phyloP scores from a whole-genome alignment of 2,329 filamentous ascomycete species.

The Colletotrichum abscissum region DNA sequence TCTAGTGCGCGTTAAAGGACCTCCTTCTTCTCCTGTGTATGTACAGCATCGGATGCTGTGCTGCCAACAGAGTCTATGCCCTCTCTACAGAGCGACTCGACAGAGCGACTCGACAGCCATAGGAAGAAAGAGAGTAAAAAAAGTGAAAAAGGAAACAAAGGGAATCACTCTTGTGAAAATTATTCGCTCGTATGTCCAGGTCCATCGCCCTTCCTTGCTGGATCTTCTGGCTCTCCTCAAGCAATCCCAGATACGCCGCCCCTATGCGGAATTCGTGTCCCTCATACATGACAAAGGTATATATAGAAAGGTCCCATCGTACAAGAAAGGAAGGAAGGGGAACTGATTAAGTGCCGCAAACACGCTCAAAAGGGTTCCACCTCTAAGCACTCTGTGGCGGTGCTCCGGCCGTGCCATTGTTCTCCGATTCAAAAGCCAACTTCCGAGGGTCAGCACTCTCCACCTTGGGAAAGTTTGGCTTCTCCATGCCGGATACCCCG shows the following conservation, averaged over 20 bases:
- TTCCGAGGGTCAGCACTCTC: constrained; percentile 44
- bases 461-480: constrained; percentile 42
- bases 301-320: constrained; percentile 34
- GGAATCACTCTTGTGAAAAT: constrained; percentile 32
- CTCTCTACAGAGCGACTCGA: neutral
- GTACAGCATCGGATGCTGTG: constrained; percentile 4
- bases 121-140: neutral
- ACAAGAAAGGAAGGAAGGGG: constrained; percentile 32
- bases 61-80: constrained; percentile 1
- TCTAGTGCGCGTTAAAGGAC: constrained; percentile 30
- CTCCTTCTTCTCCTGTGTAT: neutral
- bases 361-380: neutral
- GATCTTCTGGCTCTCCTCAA: constrained; percentile 20
- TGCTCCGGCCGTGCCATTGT: constrained; percentile 38
- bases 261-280: constrained; percentile 36
- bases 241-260: constrained; percentile 35
- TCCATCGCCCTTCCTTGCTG: constrained; percentile 16
- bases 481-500: constrained; percentile 56
- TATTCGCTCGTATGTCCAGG: constrained; percentile 35
- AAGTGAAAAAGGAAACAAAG: constrained; percentile 16
- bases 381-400: constrained; percentile 46
- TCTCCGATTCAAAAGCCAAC: constrained; percentile 42
- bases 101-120: neutral
- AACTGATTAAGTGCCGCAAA: constrained; percentile 2
- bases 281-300: constrained; percentile 37